A percentile compares a stretch with the other conserved stretches of the same genome.
phyloP scores from a whole-genome alignment of 345 rosid species.

The Triadica sebifera region DNA sequence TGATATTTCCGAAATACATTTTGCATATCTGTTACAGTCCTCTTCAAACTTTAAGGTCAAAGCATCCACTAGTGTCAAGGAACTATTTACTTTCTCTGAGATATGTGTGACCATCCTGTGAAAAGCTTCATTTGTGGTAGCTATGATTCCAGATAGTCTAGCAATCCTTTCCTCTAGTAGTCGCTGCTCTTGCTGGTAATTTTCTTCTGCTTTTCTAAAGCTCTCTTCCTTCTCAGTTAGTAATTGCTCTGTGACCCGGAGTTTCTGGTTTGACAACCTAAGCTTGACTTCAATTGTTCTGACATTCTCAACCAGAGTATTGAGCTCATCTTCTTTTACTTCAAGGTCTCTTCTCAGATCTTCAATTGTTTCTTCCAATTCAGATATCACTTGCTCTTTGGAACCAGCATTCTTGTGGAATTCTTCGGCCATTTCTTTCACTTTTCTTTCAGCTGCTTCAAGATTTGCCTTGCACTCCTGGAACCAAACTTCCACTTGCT shows the following conservation, averaged over 20 bases:
- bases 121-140: slow-evolving; percentile 39
- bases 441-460: slow-evolving; percentile 27
- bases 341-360: slow-evolving; percentile 68
- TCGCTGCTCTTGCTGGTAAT: slow-evolving; percentile 57
- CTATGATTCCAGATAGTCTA: slow-evolving; percentile 35
- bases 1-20: slow-evolving; percentile 37
- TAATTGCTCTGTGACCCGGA: slow-evolving; percentile 78
- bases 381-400: slow-evolving; percentile 43
- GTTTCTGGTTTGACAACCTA: slow-evolving; percentile 89
- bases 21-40: slow-evolving; percentile 34
- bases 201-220: slow-evolving; percentile 56
- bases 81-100: slow-evolving; percentile 37
- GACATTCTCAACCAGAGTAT: slow-evolving; percentile 48
- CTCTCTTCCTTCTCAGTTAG: slow-evolving; percentile 71
- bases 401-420: slow-evolving; percentile 22
- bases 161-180: slow-evolving; percentile 53
- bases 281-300: slow-evolving; percentile 73
- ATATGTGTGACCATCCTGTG: slow-evolving; percentile 43
- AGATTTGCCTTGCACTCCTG: slow-evolving; percentile 24
- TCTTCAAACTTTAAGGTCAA: slow-evolving; percentile 42
- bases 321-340: slow-evolving; percentile 72
- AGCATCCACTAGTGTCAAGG: slow-evolving; percentile 41
- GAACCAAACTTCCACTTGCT: slow-evolving; percentile 30
- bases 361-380: slow-evolving; percentile 55
- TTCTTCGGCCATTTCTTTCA: slow-evolving; percentile 17